A percentile compares a stretch with the other conserved stretches of the same genome.
Conservation (phyloP, 2,329 filamentous ascomycete species). For the Ustulina deusta region DNA sequence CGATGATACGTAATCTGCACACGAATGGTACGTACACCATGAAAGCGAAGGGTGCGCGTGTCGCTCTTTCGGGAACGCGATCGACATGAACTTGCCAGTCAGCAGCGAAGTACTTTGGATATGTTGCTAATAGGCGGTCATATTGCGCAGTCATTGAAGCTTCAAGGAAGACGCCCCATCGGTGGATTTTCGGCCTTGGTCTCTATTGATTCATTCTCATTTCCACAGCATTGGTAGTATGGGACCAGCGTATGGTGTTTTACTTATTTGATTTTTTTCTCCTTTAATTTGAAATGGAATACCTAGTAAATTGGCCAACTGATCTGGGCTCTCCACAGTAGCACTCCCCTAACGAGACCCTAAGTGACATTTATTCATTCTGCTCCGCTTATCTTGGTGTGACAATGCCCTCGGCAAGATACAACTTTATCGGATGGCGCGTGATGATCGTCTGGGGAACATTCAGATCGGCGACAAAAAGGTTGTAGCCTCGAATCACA, state of each 20-base stretch:
- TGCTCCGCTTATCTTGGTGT: slow-evolving; percentile 24
- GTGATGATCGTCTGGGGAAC: slow-evolving; percentile 30
- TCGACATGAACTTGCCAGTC: background rate
- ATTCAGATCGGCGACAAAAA: background rate
- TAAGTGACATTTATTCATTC: background rate
- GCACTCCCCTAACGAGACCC: background rate
- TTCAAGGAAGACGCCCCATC: background rate
- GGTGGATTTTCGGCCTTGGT: slow-evolving; percentile 9
- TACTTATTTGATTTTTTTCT: background rate
- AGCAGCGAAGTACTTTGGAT: background rate
- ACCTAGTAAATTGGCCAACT: background rate
- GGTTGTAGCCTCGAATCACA: slow-evolving; percentile 1
- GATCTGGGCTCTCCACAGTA: background rate
- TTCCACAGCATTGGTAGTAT: slow-evolving; percentile 6
- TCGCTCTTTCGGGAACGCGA: slow-evolving; percentile 13
- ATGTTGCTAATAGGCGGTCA: background rate
- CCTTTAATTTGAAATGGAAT: background rate
- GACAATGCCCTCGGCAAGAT: slow-evolving; percentile 6
- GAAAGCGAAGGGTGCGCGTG: slow-evolving; percentile 1
- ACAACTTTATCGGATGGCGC: slow-evolving; percentile 17
- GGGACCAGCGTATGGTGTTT: background rate
- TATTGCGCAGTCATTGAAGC: background rate
- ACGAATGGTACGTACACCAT: background rate
- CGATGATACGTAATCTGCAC: slow-evolving; percentile 15
- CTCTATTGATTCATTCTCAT: slow-evolving; percentile 6